Percentiles rank a stretch among this genome's conserved stretches.
phyloP scores from a whole-genome alignment of 805 yeast species.

The Candida nanaspora region DNA sequence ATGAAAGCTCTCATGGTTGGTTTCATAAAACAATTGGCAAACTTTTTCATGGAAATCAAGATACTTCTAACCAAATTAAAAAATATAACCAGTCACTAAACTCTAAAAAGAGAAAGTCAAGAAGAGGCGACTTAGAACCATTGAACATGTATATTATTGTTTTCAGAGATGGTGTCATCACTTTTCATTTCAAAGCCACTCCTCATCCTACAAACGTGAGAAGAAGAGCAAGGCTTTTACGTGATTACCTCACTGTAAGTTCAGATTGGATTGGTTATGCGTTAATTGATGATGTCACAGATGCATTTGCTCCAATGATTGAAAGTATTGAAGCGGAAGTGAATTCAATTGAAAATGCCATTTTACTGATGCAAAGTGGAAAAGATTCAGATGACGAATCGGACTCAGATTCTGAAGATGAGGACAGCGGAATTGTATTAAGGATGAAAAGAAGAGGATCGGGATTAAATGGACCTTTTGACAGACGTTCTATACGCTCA shows the following conservation, averaged over 20 bases:
- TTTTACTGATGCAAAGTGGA: conserved; percentile 77
- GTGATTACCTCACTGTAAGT: conserved; percentile 83
- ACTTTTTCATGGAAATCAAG: not conserved
- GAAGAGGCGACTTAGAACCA: conserved; percentile 66
- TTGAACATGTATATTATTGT: conserved; percentile 90
- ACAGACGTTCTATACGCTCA: conserved; percentile 13
- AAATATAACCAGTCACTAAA: conserved; percentile 9
- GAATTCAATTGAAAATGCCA: conserved; percentile 88
- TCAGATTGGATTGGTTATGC: conserved; percentile 98
- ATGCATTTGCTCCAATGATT: conserved; percentile 95
- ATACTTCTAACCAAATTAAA: conserved; percentile 1
- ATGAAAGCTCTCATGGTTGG: conserved; percentile 12
- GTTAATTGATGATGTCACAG: conserved; percentile 91
- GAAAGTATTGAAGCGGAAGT: conserved; percentile 93
- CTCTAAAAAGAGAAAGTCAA: conserved; percentile 14
- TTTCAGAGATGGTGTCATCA: conserved; percentile 82
- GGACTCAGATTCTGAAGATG: conserved; percentile 31
- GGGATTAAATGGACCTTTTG: conserved; percentile 7
- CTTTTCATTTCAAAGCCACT: conserved; percentile 91
- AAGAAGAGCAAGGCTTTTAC: conserved; percentile 79
- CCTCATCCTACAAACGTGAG: conserved; percentile 96
- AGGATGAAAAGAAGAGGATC: conserved; percentile 23
- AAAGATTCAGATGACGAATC: conserved; percentile 36
- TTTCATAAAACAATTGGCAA: conserved; percentile 6
- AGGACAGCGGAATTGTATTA: conserved; percentile 25